phyloP scores from a whole-genome alignment of 805 yeast genomes.

The Nakazawaea ernobii region DNA sequence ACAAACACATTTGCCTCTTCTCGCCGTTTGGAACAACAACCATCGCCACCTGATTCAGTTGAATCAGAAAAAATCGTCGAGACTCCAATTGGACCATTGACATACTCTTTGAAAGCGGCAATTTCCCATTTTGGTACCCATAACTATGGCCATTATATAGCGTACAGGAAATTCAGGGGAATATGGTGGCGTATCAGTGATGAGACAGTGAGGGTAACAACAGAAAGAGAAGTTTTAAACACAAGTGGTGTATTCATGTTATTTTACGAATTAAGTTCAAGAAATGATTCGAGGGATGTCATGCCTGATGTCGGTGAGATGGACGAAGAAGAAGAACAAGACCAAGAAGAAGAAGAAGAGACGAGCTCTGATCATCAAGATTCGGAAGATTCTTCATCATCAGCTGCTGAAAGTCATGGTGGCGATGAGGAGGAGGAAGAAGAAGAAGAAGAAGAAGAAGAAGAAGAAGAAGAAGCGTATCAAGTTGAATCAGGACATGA shows the following conservation, averaged over 20 bases:
- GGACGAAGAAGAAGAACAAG: not conserved
- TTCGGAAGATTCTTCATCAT: not conserved
- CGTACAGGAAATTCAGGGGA: slow-evolving; percentile 75
- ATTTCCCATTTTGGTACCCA: slow-evolving; percentile 94
- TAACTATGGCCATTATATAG: slow-evolving; percentile 95
- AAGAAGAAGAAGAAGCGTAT: not conserved
- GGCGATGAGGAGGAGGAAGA: not conserved
- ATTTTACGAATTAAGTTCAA: slow-evolving; percentile 59
- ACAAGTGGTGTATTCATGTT: slow-evolving; percentile 91
- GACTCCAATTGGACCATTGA: slow-evolving; percentile 34
- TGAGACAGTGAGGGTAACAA: slow-evolving; percentile 75
- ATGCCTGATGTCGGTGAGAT: slow-evolving; percentile 35
- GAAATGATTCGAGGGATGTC: slow-evolving; percentile 45
- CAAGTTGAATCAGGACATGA: not conserved
- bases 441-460: not conserved
- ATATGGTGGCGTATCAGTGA: slow-evolving; percentile 96
- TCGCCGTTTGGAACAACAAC: not conserved
- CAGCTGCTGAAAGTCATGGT: no score
- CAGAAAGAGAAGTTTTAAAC: slow-evolving; percentile 72
- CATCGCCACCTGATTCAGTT: slow-evolving; percentile 12
- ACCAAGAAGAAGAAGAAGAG: not conserved
- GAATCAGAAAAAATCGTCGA: slow-evolving; percentile 10
- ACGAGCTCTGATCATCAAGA: not conserved
- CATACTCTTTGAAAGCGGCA: slow-evolving; percentile 75
- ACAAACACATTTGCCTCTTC: slow-evolving; percentile 1